phyloP scores from a whole-genome alignment of 768 basidiomycete genomes.

The Heimioporus sp. region DNA sequence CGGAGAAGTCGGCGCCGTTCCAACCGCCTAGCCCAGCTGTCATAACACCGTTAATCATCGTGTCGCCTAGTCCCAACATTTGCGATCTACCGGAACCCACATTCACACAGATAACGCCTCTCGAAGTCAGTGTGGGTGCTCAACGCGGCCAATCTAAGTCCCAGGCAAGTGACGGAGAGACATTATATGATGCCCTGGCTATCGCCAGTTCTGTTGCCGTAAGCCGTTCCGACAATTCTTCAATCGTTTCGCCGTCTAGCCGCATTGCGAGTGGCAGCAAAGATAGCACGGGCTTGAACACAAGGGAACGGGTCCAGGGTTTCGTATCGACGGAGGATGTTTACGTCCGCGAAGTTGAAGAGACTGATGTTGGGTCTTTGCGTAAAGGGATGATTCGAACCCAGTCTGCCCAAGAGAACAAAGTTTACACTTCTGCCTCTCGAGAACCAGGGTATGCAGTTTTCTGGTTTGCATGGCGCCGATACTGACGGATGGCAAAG shows the following conservation, averaged over 20 bases:
- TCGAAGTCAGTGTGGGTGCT: neutral
- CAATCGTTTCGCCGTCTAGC: neutral
- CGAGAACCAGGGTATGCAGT: neutral
- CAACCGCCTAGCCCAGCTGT: neutral
- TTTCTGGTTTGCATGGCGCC: neutral
- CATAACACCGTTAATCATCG: neutral
- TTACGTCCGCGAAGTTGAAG: neutral
- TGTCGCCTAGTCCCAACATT: neutral
- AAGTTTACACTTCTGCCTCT: neutral
- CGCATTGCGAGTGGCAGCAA: too few relatives aligned
- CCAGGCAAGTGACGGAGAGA: neutral
- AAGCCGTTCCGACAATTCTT: neutral
- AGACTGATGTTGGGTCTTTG: neutral
- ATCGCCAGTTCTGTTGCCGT: neutral
- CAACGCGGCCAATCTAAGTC: neutral
- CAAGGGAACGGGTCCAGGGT: too few relatives aligned
- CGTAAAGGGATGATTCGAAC: neutral
- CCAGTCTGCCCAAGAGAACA: neutral
- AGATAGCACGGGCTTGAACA: neutral
- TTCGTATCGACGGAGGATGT: neutral
- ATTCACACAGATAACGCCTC: neutral
- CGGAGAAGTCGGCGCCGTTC: neutral
- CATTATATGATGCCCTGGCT: neutral
- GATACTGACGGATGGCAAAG: slow-evolving; percentile 5
- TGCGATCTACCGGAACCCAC: neutral